Evolutionary conservation across 768 basidiomycete genomes (phyloP).

Genomic region (Dendrothele bispora): DNA sequence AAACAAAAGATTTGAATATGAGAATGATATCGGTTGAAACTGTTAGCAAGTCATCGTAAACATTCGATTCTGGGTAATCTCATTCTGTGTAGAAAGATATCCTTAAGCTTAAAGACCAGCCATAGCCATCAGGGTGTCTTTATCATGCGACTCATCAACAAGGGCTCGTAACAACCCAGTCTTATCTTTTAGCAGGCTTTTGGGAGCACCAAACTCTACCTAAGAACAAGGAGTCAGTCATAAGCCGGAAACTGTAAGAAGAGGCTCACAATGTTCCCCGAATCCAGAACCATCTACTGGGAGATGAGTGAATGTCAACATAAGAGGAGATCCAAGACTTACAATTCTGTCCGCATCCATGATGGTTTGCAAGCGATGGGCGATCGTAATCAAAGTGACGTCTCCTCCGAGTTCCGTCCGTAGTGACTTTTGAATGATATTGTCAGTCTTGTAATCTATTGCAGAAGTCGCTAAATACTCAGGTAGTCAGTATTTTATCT

Average conservation of each 20-base stretch:
- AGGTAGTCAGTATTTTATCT: not conserved
- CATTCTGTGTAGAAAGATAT: too few species aligned
- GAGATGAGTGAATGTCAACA: not conserved
- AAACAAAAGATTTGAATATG: too few species aligned
- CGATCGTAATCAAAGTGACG: slow-evolving; percentile 44
- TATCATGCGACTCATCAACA: not conserved
- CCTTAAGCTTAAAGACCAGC: too few species aligned
- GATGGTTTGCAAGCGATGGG: slow-evolving; percentile 37
- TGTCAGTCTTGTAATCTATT: slow-evolving; percentile 37
- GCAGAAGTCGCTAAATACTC: slow-evolving; percentile 19
- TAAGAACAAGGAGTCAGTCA: not conserved
- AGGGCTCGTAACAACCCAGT: slow-evolving; percentile 1
- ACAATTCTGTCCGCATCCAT: slow-evolving; percentile 33
- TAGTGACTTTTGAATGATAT: slow-evolving; percentile 43
- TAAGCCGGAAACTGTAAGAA: not conserved
- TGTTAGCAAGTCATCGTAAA: too few species aligned
- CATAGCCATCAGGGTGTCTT: not conserved
- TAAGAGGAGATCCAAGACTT: slow-evolving; percentile 16
- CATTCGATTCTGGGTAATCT: too few species aligned
- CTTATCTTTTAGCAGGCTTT: not conserved
- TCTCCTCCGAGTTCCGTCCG: slow-evolving; percentile 35
- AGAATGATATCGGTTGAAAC: too few species aligned
- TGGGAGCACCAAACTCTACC: slow-evolving; percentile 3
- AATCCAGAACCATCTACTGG: slow-evolving; percentile 38
- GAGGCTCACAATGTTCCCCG: slow-evolving; percentile 37